Base-by-base conservation (phyloP, 164 flowering plant genomes). In the Aristolochia californica region DNA sequence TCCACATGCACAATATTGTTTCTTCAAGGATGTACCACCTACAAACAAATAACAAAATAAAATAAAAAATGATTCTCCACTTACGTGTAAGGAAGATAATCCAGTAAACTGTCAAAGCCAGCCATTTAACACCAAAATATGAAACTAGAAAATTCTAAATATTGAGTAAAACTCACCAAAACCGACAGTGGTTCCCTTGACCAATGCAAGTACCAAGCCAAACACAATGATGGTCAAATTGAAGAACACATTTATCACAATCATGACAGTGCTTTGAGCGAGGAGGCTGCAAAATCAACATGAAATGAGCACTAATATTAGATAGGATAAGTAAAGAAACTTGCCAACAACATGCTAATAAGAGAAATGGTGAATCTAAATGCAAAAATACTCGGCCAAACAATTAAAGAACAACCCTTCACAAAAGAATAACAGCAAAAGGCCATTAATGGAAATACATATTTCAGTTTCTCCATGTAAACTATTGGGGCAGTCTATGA, bases 171-270 rank as follows among this genome's bases (percentile, higher is more conserved):
- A 72, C 97, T 77, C 68, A 93, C 99, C 99, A 93, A 71, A 93
- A 93, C 56, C 81, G 82, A 66, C 95, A 87, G 70, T 93, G 99
- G 61, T 93, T 93, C 22, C 82, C 82, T 79, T 77, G 96, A 47
- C 99, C 99, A 47, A 93, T 76, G 73, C 99, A 93, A 61, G 95
- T 87, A 30, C 99, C 99, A 64, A 93, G 95, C 99, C 99, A 93
- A 68, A 93, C 88, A 77, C 99, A 93, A 59, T 93, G 99, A 72
- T 93, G 97, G 76, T 93, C 99, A 73, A 93, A 93, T 68, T 90
- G 88, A 77, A 93, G 97, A 60, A 93, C 91, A 60, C 99, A 93
- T 71, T 71, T 87, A 60, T 93, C 97, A 78, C 99, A 93, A 72
- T 93, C 99, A 68, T 87, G 86, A 56, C 99, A 93, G 74, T 93